phyloP scores from a whole-genome alignment of 23 red algal species.

The Gracilaria gracilis region DNA sequence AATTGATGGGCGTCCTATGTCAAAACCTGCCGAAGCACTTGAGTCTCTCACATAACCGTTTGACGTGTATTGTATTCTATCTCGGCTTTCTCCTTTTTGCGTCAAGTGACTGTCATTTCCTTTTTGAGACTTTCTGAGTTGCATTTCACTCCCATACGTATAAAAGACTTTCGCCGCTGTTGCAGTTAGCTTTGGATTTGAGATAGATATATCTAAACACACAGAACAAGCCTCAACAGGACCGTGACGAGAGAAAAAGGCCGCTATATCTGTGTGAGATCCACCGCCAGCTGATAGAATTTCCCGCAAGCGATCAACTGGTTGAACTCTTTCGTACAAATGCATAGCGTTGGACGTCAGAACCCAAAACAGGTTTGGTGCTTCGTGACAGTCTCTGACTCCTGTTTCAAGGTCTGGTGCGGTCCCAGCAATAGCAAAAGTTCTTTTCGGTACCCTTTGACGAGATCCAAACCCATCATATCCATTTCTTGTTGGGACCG shows the following conservation, averaged over 20 bases:
- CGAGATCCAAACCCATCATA: constrained; percentile 20
- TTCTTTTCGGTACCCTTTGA: constrained; percentile 35
- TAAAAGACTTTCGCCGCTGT: constrained; percentile 56
- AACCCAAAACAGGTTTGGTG: constrained; percentile 65
- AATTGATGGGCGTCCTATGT: constrained; percentile 63
- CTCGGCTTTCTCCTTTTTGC: background rate
- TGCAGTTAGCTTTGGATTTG: constrained; percentile 19
- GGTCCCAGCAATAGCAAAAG: constrained; percentile 56
- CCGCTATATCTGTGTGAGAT: constrained; percentile 30
- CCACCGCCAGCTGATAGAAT: constrained; percentile 43
- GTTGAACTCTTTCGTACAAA: constrained; percentile 68
- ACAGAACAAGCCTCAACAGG: constrained; percentile 76
- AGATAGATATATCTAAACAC: constrained; percentile 72
- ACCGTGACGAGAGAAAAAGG: constrained; percentile 83
- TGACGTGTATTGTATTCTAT: background rate
- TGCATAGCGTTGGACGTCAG: constrained; percentile 65
- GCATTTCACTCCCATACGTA: constrained; percentile 28
- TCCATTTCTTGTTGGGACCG: background rate
- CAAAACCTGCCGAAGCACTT: constrained; percentile 27
- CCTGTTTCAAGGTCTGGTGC: background rate
- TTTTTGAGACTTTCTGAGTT: background rate
- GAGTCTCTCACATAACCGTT: constrained; percentile 12
- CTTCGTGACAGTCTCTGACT: background rate
- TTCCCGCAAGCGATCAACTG: constrained; percentile 57
- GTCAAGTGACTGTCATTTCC: background rate